These are phyloP conservation scores for Thelonectria discophora DNA, from an alignment of 2,329 filamentous ascomycete species.

Conservation along the genomic window DNA sequence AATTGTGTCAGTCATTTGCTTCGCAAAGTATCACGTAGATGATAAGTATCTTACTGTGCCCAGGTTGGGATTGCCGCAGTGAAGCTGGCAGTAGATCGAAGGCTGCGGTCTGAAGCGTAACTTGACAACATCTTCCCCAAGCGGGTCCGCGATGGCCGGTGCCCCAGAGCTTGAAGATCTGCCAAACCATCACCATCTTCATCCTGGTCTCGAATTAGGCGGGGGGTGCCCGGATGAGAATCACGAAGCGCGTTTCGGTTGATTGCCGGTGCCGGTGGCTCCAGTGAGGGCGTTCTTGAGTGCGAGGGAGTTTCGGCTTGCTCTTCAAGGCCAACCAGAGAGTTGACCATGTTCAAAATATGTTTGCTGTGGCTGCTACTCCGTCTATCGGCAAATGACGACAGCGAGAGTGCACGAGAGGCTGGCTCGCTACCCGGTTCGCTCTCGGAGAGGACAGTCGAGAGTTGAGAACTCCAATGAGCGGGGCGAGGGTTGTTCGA, in stretches of 20 bases:
- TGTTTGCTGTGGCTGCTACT: conserved; percentile 63
- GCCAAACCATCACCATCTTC: conserved; percentile 72
- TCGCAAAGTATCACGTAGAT: background rate
- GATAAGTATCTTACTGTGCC: conserved; percentile 55
- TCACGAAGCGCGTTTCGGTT: conserved; percentile 50
- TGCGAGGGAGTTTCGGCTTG: conserved; percentile 46
- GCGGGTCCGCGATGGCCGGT: conserved; percentile 62
- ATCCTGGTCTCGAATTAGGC: conserved; percentile 65
- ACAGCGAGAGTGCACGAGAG: conserved; percentile 58
- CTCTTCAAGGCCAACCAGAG: conserved; percentile 56
- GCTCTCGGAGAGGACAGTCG: conserved; percentile 70
- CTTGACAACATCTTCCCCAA: conserved; percentile 62
- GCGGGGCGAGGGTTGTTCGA: conserved; percentile 51
- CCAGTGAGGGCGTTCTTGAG: conserved; percentile 57
- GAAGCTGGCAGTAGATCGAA: conserved; percentile 62
- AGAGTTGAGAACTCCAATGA: conserved; percentile 71
- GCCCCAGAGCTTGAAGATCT: conserved; percentile 63
- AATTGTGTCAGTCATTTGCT: conserved; percentile 29
- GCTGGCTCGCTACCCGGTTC: conserved; percentile 61
- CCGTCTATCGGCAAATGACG: conserved; percentile 54
- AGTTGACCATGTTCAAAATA: conserved; percentile 67
- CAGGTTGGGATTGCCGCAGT: conserved; percentile 60
- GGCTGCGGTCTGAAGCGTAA: conserved; percentile 59
- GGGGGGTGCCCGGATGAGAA: conserved; percentile 48
- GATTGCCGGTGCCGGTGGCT: conserved; percentile 58